phyloP scores from a whole-genome alignment of 1,284 basidiomycete species.

The Ustilago xerochloae region DNA sequence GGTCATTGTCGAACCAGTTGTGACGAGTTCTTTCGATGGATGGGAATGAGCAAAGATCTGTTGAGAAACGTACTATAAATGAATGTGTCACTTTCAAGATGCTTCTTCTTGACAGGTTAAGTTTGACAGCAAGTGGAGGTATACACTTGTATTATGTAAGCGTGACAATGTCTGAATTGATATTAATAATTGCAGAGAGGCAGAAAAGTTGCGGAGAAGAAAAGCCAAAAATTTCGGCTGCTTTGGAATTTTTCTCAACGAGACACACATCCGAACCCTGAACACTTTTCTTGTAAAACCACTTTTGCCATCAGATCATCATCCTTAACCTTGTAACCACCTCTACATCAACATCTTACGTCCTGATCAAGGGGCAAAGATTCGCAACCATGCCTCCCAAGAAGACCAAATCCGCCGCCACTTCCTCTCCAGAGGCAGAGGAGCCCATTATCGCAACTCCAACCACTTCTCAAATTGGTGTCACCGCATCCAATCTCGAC shows the following conservation, averaged over 20 bases:
- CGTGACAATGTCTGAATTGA: too few species aligned
- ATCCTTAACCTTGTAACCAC: background rate
- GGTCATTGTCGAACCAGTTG: background rate
- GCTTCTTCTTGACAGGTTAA: constrained; percentile 13
- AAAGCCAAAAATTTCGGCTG: background rate
- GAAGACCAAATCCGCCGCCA: constrained; percentile 4
- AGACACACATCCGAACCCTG: background rate
- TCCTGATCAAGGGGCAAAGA: background rate
- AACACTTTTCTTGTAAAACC: background rate
- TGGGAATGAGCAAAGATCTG: background rate
- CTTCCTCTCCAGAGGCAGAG: constrained; percentile 2
- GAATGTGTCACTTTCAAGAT: background rate
- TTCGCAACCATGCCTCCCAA: constrained; percentile 17
- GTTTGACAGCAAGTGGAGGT: constrained; percentile 11
- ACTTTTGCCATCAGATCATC: background rate
- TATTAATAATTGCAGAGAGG: too few species aligned
- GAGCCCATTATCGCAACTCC: constrained; percentile 29
- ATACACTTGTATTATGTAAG: constrained; percentile 16
- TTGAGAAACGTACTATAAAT: background rate
- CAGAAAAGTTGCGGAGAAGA: too few species aligned
- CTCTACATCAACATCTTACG: background rate
- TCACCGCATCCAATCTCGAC: constrained; percentile 46
- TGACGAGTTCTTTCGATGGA: background rate
- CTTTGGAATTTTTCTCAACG: background rate
- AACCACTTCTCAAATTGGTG: constrained; percentile 19